phyloP scores from a whole-genome alignment of 2,329 filamentous ascomycete species.

The Chaetomiaceae sp. region DNA sequence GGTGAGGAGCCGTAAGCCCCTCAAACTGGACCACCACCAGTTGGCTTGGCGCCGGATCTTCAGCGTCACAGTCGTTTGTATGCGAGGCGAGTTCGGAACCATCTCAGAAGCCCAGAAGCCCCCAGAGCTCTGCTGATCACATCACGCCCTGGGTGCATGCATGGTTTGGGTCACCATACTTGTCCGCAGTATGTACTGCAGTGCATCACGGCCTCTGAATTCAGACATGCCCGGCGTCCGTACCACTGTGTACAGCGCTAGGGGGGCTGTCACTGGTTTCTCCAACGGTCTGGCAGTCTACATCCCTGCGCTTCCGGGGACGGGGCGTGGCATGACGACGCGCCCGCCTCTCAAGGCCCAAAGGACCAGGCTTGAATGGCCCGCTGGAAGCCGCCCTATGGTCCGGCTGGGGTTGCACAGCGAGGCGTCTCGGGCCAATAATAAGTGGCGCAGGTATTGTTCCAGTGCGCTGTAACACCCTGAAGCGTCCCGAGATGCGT shows the following conservation, averaged over 20 bases:
- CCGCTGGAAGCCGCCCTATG: constrained; percentile 12
- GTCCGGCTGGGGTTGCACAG: constrained; percentile 12
- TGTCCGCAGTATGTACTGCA: neutral
- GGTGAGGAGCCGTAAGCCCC: constrained; percentile 7
- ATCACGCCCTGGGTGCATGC: neutral
- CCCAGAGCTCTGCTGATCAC: neutral
- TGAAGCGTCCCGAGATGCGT: constrained; percentile 14
- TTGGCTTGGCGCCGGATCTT: neutral
- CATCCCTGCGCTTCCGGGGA: neutral
- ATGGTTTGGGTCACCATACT: neutral
- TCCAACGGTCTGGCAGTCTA: constrained; percentile 11
- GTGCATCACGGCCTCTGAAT: too few relatives aligned
- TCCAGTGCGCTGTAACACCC: constrained; percentile 11
- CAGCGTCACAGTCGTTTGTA: too few relatives aligned
- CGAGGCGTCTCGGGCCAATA: constrained; percentile 11
- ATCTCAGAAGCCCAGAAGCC: too few relatives aligned
- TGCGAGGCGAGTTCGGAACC: too few relatives aligned
- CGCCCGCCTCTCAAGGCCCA: constrained; percentile 13
- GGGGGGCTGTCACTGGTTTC: neutral
- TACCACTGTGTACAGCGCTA: neutral
- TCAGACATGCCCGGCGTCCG: too few relatives aligned
- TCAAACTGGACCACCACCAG: neutral
- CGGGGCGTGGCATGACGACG: constrained; percentile 1
- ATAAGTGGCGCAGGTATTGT: constrained; percentile 11
- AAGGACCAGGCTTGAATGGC: constrained; percentile 10